phyloP scores from a whole-genome alignment of 1,284 basidiomycete genomes.

The Exobasidium rhododendri region DNA sequence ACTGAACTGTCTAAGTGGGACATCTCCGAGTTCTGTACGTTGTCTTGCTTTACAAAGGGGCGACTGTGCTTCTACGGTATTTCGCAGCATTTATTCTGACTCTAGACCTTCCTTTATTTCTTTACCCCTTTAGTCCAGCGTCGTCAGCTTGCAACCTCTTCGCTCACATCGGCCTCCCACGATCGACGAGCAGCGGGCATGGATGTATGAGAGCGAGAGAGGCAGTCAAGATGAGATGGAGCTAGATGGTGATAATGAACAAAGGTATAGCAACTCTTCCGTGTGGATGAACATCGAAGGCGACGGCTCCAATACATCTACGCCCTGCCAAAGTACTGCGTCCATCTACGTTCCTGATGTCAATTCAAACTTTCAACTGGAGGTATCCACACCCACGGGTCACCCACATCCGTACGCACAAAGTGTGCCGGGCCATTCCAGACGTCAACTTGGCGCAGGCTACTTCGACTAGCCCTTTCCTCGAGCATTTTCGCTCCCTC shows the following conservation, averaged over 20 bases:
- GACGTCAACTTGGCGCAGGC: neutral
- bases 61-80: too few species aligned
- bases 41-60: too few species aligned
- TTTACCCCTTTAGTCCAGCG: neutral
- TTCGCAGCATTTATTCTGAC: too few species aligned
- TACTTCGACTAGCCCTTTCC: too few species aligned
- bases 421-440: neutral
- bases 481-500: too few species aligned
- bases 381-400: neutral
- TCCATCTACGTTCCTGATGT: neutral
- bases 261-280: neutral
- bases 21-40: too few species aligned
- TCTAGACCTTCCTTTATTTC: too few species aligned
- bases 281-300: neutral
- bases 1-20: too few species aligned
- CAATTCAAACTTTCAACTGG: neutral
- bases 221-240: conserved; percentile 5
- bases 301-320: neutral
- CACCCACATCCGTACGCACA: conserved; percentile 1
- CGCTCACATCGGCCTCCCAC: neutral
- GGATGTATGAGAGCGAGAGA: neutral
- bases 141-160: neutral
- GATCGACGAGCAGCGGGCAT: neutral
- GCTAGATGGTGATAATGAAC: neutral
- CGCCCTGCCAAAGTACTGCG: neutral